Conservation (phyloP, 2,329 filamentous ascomycete species). For the Diaporthe sp. region DNA sequence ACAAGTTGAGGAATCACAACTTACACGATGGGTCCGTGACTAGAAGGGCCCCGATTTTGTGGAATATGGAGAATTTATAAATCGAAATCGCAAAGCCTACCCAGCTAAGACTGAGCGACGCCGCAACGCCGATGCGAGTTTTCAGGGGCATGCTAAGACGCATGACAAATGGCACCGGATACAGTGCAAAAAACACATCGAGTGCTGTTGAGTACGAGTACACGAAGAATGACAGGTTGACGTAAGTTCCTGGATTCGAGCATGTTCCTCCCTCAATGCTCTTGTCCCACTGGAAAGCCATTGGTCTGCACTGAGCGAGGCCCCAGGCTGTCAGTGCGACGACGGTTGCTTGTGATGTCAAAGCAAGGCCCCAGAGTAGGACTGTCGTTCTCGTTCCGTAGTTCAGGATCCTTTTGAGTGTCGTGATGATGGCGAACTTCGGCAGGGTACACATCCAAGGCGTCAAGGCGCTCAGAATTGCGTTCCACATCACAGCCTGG, state of each 20-base stretch:
- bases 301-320: constrained; percentile 47
- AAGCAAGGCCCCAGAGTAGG: constrained; percentile 48
- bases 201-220: constrained; percentile 49
- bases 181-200: constrained; percentile 49
- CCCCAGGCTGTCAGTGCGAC: constrained; percentile 48
- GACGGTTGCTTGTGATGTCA: constrained; percentile 49
- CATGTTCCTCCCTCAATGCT: constrained; percentile 44
- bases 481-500: constrained; percentile 48
- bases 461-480: constrained; percentile 47
- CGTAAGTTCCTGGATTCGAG: constrained; percentile 42
- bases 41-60: constrained; percentile 42
- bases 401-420: constrained; percentile 48
- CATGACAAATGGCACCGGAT: constrained; percentile 49
- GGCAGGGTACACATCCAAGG: constrained; percentile 52
- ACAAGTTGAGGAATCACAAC: constrained; percentile 41
- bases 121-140: constrained; percentile 43
- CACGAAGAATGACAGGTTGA: constrained; percentile 46
- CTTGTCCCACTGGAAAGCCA: constrained; percentile 46
- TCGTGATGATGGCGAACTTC: constrained; percentile 50
- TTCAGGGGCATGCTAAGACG: constrained; percentile 48
- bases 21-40: constrained; percentile 47
- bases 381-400: constrained; percentile 47
- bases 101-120: constrained; percentile 44
- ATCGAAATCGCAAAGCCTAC: constrained; percentile 47
- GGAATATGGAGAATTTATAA: constrained; percentile 46